Evolutionary conservation across 106 monocot species (phyloP).

Genomic region (Phalaenopsis equestris): DNA sequence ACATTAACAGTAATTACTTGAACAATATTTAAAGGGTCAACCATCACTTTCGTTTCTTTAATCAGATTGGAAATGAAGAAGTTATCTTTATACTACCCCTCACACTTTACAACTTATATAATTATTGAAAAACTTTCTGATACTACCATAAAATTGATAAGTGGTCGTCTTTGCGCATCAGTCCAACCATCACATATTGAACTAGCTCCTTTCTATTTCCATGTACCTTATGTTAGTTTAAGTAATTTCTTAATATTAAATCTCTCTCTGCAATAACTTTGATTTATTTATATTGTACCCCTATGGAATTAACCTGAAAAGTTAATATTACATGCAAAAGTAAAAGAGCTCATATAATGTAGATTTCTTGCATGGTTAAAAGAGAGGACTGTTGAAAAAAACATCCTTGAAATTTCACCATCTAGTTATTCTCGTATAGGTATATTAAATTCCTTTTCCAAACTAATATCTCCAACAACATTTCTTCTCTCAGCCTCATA

Average conservation of each 20-base stretch:
- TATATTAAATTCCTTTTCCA: background rate
- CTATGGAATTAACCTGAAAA: too few relatives aligned
- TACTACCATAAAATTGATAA: background rate
- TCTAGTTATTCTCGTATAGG: too few relatives aligned
- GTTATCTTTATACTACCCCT: background rate
- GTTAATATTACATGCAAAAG: too few relatives aligned
- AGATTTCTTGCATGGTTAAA: too few relatives aligned
- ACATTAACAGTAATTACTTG: background rate
- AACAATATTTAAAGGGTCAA: background rate
- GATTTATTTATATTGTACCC: too few relatives aligned
- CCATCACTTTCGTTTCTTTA: background rate
- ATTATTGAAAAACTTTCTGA: background rate
- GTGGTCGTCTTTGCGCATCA: background rate
- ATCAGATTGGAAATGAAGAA: background rate
- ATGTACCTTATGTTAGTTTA: background rate
- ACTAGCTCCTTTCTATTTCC: background rate
- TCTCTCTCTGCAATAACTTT: too few relatives aligned
- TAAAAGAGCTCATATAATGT: too few relatives aligned
- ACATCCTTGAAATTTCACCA: too few relatives aligned
- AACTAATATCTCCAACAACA: too few relatives aligned
- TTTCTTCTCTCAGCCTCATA: too few relatives aligned
- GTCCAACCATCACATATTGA: background rate
- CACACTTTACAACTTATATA: background rate
- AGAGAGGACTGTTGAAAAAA: too few relatives aligned
- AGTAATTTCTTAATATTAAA: too few relatives aligned